phyloP scores from a whole-genome alignment of 2,329 filamentous ascomycete species.

The Escovopsis sp. region DNA sequence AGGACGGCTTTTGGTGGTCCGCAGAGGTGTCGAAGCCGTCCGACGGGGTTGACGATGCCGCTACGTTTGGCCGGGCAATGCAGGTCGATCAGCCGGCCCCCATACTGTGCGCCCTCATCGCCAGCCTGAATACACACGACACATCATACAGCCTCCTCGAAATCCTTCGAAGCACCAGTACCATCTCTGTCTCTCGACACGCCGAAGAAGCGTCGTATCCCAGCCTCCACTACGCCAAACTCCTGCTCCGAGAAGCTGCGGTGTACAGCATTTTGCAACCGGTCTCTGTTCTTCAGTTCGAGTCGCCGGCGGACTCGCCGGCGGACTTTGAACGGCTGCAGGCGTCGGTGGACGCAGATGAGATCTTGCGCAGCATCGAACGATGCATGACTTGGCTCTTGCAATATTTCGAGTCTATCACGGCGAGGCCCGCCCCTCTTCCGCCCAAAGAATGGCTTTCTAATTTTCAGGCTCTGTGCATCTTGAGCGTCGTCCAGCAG shows the following conservation, averaged over 20 bases:
- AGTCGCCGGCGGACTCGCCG: conserved; percentile 4
- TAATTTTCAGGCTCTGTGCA: conserved; percentile 38
- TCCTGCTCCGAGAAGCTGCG: conserved; percentile 38
- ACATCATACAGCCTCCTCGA: conserved; percentile 38
- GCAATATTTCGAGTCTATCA: conserved; percentile 34
- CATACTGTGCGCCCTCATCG: conserved; percentile 33
- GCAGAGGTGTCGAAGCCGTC: conserved; percentile 28
- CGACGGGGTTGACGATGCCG: conserved; percentile 8
- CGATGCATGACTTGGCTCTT: conserved; percentile 38
- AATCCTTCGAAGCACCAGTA: conserved; percentile 35
- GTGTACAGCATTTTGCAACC: conserved; percentile 39
- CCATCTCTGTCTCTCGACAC: conserved; percentile 32
- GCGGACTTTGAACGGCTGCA: no score
- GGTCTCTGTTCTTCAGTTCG: conserved; percentile 26
- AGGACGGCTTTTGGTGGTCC: conserved; percentile 44
- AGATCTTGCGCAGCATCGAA: conserved; percentile 33
- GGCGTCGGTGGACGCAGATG: no score
- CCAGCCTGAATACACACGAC: conserved; percentile 35
- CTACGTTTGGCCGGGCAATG: conserved; percentile 15
- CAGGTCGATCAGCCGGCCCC: conserved; percentile 29
- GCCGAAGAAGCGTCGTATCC: conserved; percentile 35
- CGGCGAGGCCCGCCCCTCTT: conserved; percentile 23
- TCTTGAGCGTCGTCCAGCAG: conserved; percentile 42
- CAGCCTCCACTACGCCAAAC: conserved; percentile 37
- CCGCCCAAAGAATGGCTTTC: conserved; percentile 34